Percentiles rank a stretch among this genome's conserved stretches.
These are phyloP conservation scores for Thielaviopsis musarum DNA, from an alignment of 2,329 filamentous ascomycete species.

Conservation along the genomic window DNA sequence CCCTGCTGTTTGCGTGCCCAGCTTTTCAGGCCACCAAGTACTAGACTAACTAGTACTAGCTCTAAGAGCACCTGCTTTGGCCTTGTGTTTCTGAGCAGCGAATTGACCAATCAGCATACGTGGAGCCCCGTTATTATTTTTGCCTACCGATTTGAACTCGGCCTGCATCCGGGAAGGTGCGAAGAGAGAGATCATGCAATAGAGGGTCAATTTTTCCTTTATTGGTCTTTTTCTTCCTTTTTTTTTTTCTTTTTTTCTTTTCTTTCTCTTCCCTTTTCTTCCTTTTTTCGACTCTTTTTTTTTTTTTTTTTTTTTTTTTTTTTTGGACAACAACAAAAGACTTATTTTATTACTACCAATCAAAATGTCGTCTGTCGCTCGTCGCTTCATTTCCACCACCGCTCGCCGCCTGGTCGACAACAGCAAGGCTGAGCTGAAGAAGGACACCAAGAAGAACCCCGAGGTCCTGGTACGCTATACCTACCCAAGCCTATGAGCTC, in stretches of 20 bases:
- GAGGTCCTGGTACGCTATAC: slow-evolving; percentile 21
- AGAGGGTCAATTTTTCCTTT: background rate
- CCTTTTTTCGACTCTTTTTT: background rate
- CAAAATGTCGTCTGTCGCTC: slow-evolving; percentile 40
- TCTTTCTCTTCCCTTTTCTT: background rate
- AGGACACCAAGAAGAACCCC: slow-evolving; percentile 39
- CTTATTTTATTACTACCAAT: background rate
- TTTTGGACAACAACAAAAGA: background rate
- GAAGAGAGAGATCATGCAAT: background rate
- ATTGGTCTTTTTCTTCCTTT: background rate
- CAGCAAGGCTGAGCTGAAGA: slow-evolving; percentile 32
- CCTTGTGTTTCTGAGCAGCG: background rate
- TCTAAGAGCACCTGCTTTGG: background rate
- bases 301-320: background rate
- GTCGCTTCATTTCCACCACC: slow-evolving; percentile 38
- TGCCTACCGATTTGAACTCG: background rate
- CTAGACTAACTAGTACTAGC: background rate
- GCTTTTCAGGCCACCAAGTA: slow-evolving; percentile 6
- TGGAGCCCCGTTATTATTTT: slow-evolving; percentile 1
- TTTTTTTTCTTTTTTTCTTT: background rate
- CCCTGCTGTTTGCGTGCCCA: slow-evolving; percentile 1
- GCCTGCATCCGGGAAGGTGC: background rate
- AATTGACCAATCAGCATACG: slow-evolving; percentile 7
- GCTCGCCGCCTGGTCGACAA: slow-evolving; percentile 31
- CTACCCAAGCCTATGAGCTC: too few relatives aligned